These are phyloP conservation scores for Boletus sp. DNA, from an alignment of 768 basidiomycete species.

Conservation along the genomic window DNA sequence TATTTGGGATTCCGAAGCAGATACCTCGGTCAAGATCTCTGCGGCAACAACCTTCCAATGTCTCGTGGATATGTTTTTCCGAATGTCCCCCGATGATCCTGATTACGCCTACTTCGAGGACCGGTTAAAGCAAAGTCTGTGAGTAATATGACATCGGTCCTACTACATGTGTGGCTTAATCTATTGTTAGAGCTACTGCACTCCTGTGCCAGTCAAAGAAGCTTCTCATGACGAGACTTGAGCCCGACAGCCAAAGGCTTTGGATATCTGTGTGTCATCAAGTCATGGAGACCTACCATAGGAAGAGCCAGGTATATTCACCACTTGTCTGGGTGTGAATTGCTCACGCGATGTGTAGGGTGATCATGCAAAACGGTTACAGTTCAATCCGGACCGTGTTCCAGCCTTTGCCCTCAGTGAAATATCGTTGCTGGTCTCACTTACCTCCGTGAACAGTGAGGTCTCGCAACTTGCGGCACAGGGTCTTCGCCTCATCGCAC, in stretches of 20 bases:
- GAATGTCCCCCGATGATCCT: conserved; percentile 40
- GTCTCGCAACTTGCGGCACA: conserved; percentile 69
- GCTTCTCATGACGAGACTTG: conserved; percentile 56
- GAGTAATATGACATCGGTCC: conserved; percentile 19
- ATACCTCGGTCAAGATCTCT: conserved; percentile 65
- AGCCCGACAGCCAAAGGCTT: conserved; percentile 61
- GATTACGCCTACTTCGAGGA: conserved; percentile 36
- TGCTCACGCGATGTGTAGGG: conserved; percentile 29
- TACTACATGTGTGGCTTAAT: background rate
- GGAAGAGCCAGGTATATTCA: conserved; percentile 45
- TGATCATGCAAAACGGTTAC: conserved; percentile 48
- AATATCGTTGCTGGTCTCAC: conserved; percentile 66
- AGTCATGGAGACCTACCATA: conserved; percentile 54
- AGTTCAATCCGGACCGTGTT: conserved; percentile 49
- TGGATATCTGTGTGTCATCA: conserved; percentile 68
- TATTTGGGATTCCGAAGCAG: conserved; percentile 62
- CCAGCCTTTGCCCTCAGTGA: conserved; percentile 69
- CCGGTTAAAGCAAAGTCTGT: conserved; percentile 52
- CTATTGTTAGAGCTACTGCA: conserved; percentile 17
- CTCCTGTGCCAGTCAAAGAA: conserved; percentile 52
- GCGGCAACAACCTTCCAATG: conserved; percentile 49
- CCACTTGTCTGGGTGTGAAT: background rate
- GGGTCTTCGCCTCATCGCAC: conserved; percentile 65
- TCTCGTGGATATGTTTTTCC: conserved; percentile 43
- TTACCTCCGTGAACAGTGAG: conserved; percentile 66